These are phyloP conservation scores for Yarrowia sp. DNA, from an alignment of 805 yeast species.

Conservation along the genomic window DNA sequence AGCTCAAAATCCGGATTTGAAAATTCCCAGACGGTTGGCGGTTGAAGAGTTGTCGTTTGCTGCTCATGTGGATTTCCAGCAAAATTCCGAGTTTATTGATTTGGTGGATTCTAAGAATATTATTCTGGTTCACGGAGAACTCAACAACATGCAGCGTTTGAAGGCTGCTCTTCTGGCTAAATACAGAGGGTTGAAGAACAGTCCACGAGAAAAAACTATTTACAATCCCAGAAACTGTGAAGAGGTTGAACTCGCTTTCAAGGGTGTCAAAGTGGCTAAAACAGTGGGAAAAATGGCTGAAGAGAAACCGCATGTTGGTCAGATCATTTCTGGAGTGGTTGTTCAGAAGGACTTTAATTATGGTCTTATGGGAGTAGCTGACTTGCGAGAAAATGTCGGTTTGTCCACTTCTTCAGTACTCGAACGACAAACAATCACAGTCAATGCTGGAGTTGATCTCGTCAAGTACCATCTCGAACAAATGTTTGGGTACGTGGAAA, in stretches of 20 bases:
- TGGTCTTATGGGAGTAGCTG: conserved; percentile 77
- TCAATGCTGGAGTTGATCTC: conserved; percentile 76
- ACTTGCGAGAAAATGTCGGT: conserved; percentile 84
- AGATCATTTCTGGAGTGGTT: conserved; percentile 71
- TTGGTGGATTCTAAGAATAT: conserved; percentile 79
- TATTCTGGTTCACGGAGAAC: conserved; percentile 94
- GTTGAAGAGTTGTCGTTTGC: conserved; percentile 97
- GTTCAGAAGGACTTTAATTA: conserved; percentile 90
- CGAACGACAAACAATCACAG: conserved; percentile 74
- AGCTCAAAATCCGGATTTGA: conserved; percentile 69
- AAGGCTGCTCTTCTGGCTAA: conserved; percentile 89
- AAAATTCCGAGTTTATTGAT: conserved; percentile 88
- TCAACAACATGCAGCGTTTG: conserved; percentile 96
- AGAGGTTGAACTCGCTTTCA: conserved; percentile 68
- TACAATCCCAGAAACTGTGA: conserved; percentile 92
- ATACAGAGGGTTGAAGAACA: conserved; percentile 74
- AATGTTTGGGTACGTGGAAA: conserved; percentile 86
- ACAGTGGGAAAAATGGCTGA: conserved; percentile 61
- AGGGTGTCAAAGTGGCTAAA: conserved; percentile 81
- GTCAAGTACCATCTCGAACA: conserved; percentile 88
- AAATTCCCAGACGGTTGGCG: conserved; percentile 80
- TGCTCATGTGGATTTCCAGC: conserved; percentile 98
- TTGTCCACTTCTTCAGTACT: conserved; percentile 79
- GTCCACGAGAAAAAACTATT: conserved; percentile 86
- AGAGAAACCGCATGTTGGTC: conserved; percentile 46